Conservation (phyloP, 352 stramenopile species). For the Aphanomyces astaci region DNA sequence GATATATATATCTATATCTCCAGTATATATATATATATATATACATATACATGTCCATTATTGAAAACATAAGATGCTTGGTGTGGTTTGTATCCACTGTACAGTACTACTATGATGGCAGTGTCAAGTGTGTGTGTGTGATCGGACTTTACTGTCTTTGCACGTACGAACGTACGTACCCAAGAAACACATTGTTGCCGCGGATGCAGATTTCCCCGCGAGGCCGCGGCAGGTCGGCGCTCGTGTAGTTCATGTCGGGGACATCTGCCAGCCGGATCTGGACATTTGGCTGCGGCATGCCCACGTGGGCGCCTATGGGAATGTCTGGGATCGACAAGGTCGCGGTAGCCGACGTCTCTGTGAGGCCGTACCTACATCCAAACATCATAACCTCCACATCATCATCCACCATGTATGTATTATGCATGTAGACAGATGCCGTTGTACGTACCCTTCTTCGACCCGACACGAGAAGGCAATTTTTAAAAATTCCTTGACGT, state of each 20-base stretch:
- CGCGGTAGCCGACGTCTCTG: conserved; percentile 85
- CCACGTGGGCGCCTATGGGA: conserved; percentile 85
- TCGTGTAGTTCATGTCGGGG: conserved; percentile 95
- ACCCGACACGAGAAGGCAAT: conserved; percentile 90
- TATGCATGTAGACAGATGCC: no score
- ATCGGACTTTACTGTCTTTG: no score
- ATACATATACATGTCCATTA: no score
- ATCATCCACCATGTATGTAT: no score
- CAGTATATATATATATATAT: no score
- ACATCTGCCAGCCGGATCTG: conserved; percentile 94
- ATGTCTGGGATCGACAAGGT: conserved; percentile 55
- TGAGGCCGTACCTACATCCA: conserved; percentile 64
- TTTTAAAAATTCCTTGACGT: conserved; percentile 95
- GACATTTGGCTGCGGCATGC: conserved; percentile 68
- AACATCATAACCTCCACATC: background rate
- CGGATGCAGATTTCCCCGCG: conserved; percentile 57
- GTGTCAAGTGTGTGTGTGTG: no score
- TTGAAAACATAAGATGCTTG: no score
- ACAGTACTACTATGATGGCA: no score
- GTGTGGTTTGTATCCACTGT: no score
- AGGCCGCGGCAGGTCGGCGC: conserved; percentile 57
- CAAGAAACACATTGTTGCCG: conserved; percentile 5
- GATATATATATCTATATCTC: no score
- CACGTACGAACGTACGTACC: no score
- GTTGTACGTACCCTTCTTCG: conserved; percentile 93